Evolutionary conservation across 192 early-diverging fungal species (phyloP), one percentile per base, ranked within the genome.

Genomic region (Phlyctochytrium arcticum): DNA sequence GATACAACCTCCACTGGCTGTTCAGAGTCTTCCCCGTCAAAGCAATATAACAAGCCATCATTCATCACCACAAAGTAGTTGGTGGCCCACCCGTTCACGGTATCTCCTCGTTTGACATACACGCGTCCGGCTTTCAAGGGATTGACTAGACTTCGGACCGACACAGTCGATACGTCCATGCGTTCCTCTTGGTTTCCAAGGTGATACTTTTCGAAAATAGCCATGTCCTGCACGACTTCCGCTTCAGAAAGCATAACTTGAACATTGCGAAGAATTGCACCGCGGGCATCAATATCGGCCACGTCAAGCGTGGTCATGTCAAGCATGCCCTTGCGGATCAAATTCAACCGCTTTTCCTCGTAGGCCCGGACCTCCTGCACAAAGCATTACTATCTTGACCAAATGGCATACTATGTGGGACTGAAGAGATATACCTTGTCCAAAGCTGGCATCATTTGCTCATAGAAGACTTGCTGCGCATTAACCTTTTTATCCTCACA

Each of bases 81-180:
- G 17, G 37, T 54, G n/a, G 30, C 69, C 75, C 75, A 76, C 7
- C 70, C 70, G 12, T 66, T 53, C 7, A 48, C 51, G 29, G 55
- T 60, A 39, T 76, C 70, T 17, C 68, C 71, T 21, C 74, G 68
- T 35, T 75, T 75, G 9, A 75, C 36, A 7, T 59, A 75, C n/a
- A 68, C 46, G 37, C 54, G 56, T 19, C 74, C 69, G 12, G 65
- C 68, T 39, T 68, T 71, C 12, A 67, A 21, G 9, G 57, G 34
- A 29, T 30, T 46, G 12, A 63, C 34, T 7, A 75, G 27, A 37
- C 55, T 51, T 37, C 69, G 68, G 12, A 66, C 64, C 19, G 54
- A 57, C 9, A 57, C 54, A 27, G 54, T 30, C 39, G 19, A 46
- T 36, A 57, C 4, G 51, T 44, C 48, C 50, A 27, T 56, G 54